Percentiles rank a stretch among this genome's conserved stretches.
phyloP scores from a whole-genome alignment of 1,284 basidiomycete genomes.

The Cutaneotrichosporon cyanovorans region DNA sequence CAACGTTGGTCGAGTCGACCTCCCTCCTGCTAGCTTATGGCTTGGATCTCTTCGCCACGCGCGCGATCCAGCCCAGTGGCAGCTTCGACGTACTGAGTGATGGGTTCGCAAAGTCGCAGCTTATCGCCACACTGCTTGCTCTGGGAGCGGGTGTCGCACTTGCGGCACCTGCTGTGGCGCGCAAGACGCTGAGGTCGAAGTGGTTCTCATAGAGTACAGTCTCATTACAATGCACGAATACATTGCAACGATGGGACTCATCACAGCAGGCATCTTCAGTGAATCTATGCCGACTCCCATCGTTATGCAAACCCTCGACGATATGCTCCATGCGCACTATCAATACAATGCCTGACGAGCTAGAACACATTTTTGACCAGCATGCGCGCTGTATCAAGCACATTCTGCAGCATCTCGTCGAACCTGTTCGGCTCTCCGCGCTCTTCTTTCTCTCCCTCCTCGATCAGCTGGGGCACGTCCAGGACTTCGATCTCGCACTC shows the following conservation, averaged over 20 bases:
- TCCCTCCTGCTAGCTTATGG: slow-evolving; percentile 80
- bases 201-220: slow-evolving; percentile 32
- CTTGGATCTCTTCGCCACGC: slow-evolving; percentile 76
- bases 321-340: no score
- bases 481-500: slow-evolving; percentile 55
- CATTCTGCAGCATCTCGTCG: slow-evolving; percentile 48
- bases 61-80: slow-evolving; percentile 68
- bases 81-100: slow-evolving; percentile 90
- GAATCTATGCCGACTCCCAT: no score
- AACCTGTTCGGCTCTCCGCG: slow-evolving; percentile 44
- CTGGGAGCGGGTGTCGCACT: slow-evolving; percentile 66
- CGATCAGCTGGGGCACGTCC: slow-evolving; percentile 48
- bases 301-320: no score
- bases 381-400: slow-evolving; percentile 50
- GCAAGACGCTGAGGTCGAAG: slow-evolving; percentile 36
- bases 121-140: slow-evolving; percentile 72
- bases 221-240: no score
- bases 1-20: slow-evolving; percentile 84
- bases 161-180: slow-evolving; percentile 50
- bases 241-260: no score
- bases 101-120: slow-evolving; percentile 87
- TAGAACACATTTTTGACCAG: slow-evolving; percentile 48
- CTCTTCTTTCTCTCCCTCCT: slow-evolving; percentile 45
- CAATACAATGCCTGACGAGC: no score
- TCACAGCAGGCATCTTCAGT: no score